These are phyloP conservation scores for Picea abies DNA, from an alignment of 83 land plant species.

Conservation along the genomic window DNA sequence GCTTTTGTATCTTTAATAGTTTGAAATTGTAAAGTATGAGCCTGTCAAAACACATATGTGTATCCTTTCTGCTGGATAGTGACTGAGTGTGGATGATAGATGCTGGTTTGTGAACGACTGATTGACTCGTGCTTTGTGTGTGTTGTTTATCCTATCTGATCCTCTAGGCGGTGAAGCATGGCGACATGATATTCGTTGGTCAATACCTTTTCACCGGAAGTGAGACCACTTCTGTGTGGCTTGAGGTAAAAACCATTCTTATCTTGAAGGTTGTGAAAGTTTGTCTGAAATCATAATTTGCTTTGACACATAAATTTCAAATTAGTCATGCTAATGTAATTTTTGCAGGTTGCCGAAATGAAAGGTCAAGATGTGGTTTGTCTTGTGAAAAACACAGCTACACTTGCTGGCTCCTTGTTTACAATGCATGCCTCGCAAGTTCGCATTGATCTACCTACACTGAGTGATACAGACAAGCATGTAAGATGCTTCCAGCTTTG, in stretches of 20 bases:
- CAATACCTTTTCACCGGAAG: slow-evolving; percentile 78
- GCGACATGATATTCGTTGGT: slow-evolving; percentile 68
- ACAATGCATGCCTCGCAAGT: slow-evolving; percentile 89
- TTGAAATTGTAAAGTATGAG: too few relatives aligned
- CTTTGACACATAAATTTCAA: not conserved
- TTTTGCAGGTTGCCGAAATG: slow-evolving; percentile 73
- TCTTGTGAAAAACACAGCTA: slow-evolving; percentile 84
- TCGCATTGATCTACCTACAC: slow-evolving; percentile 80
- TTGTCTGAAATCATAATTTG: not conserved
- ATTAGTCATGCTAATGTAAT: not conserved
- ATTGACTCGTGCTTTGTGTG: too few relatives aligned
- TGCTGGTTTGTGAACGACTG: too few relatives aligned
- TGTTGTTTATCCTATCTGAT: not conserved
- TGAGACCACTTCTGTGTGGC: slow-evolving; percentile 78
- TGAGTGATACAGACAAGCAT: slow-evolving; percentile 75
- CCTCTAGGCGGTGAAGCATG: slow-evolving; percentile 49
- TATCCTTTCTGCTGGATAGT: too few relatives aligned
- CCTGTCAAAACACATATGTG: too few relatives aligned
- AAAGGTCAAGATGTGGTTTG: slow-evolving; percentile 82
- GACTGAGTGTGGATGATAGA: too few relatives aligned
- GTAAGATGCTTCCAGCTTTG: slow-evolving; percentile 25
- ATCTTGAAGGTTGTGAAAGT: not conserved
- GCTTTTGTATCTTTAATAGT: too few relatives aligned
- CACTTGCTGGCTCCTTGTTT: slow-evolving; percentile 77
- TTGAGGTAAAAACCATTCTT: slow-evolving; percentile 32